Evolutionary conservation across 2,329 filamentous ascomycete genomes (phyloP).

Genomic region (Pseudocercospora eumusae): DNA sequence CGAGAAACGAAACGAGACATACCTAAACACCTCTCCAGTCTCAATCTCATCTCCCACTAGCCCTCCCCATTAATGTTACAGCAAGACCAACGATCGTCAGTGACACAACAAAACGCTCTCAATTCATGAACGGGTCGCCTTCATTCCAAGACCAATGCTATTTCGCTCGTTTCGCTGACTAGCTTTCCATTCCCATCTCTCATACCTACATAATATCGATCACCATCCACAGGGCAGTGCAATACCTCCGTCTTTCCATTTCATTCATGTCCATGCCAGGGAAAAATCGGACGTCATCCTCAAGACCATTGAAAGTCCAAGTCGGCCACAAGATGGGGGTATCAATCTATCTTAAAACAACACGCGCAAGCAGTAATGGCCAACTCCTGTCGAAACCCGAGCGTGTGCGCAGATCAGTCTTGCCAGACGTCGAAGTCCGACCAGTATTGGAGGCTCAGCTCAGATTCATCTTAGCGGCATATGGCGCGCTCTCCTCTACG

Average conservation of each 20-base stretch:
- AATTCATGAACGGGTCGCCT: neutral
- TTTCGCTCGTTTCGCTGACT: neutral
- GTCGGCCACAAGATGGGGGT: slow-evolving; percentile 12
- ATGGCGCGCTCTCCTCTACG: neutral
- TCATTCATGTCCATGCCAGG: slow-evolving; percentile 11
- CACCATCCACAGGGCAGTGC: slow-evolving; percentile 1
- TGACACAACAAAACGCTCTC: neutral
- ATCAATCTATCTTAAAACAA: slow-evolving; percentile 14
- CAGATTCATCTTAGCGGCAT: neutral
- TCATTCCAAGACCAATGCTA: neutral
- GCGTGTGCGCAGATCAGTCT: neutral
- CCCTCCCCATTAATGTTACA: too few relatives aligned
- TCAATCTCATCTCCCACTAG: too few relatives aligned
- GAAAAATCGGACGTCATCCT: slow-evolving; percentile 7
- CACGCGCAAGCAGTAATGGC: neutral
- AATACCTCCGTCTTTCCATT: neutral
- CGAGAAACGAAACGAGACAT: neutral
- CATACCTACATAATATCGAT: neutral
- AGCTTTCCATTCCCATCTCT: neutral
- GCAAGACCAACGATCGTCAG: neutral
- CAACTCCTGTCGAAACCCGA: neutral
- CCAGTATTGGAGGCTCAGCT: neutral
- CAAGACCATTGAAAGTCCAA: neutral
- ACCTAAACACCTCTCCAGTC: neutral
- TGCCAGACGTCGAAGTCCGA: neutral